Conservation (phyloP, 257 asterid genomes). For the Misopates orontium region DNA sequence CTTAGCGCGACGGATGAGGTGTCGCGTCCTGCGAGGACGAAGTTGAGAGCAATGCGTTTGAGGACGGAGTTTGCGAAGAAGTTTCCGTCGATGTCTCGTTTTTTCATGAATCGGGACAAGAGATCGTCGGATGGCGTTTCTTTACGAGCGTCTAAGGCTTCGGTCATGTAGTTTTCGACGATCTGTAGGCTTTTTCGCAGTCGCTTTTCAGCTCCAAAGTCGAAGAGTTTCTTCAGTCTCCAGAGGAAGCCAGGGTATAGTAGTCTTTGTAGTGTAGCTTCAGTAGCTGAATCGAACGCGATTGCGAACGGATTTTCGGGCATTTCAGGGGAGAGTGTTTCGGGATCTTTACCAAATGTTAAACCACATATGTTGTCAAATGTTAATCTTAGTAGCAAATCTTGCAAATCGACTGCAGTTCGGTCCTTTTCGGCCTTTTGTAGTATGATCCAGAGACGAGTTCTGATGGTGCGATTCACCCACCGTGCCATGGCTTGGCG, state of each 20-base stretch:
- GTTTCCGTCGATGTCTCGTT: constrained; percentile 58
- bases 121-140: constrained; percentile 73
- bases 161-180: constrained; percentile 75
- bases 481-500: constrained; percentile 93
- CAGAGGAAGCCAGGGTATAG: constrained; percentile 72
- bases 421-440: constrained; percentile 57
- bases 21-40: constrained; percentile 82
- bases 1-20: constrained; percentile 88
- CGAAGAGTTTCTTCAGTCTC: constrained; percentile 62
- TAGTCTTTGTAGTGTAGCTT: constrained; percentile 72
- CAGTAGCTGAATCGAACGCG: constrained; percentile 85
- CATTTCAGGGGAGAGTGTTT: constrained; percentile 66
- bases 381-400: constrained; percentile 62
- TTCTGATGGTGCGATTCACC: constrained; percentile 82
- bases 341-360: constrained; percentile 83
- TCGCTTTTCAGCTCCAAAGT: constrained; percentile 57
- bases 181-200: constrained; percentile 49
- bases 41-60: constrained; percentile 75
- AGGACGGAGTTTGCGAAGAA: constrained; percentile 47
- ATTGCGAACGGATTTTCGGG: constrained; percentile 74
- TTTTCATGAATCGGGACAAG: constrained; percentile 74
- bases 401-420: constrained; percentile 64
- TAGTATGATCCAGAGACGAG: constrained; percentile 68
- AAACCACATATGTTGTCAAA: constrained; percentile 87
- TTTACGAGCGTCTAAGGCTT: constrained; percentile 64